Base-by-base conservation (phyloP, 805 yeast species). In the Candida lessepsii region DNA sequence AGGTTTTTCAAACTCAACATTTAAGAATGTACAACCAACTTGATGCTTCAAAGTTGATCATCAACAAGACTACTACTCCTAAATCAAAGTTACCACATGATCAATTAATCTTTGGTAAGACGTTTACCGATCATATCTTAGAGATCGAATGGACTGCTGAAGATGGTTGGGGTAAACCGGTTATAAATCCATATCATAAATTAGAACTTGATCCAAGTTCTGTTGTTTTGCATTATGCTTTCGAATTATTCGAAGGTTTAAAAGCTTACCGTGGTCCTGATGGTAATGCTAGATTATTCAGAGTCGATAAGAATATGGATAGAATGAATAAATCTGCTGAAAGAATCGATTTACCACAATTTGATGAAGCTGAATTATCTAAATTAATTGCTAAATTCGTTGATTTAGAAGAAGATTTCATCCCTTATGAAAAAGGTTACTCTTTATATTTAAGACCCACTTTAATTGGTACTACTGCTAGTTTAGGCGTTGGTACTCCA, bases 381-480 rank as follows among this genome's bases (percentile, higher is more conserved):
- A 81, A 83, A 63, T 73, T 81, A 51, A 80, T 93, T 51, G 85
- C 83, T 48, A 80, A 86, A 65, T 75, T 87, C 53, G 79, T 90
- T 51, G 73, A 79, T 51, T 52, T 84, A 29, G 99, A 91, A 59
- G 69, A 79, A 55, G 71, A 78, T 48, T 80, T 88, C 67, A 83
- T 93, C 40, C 99, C 99, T 42, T 63, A 77, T 40, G 86, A 88
- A 43, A 75, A 77, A 52, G 99, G 99, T 43, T 91, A 85, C 72
- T 86, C 97, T 18, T 73, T 91, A 54, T 91, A 91, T 69, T 71
- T 91, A 49, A 83, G 99, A 69, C 99, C 99, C 45, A 88, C 96
- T 29, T 67, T 93, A 74, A 93, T 91, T 52, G 98, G 98, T 57
- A 91, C 97, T 37, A 77, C 89, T 44, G 81, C 85, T 21, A 84